Base-by-base conservation (phyloP, 2,329 filamentous ascomycete species). In the Ophiosphaerella korrae region DNA sequence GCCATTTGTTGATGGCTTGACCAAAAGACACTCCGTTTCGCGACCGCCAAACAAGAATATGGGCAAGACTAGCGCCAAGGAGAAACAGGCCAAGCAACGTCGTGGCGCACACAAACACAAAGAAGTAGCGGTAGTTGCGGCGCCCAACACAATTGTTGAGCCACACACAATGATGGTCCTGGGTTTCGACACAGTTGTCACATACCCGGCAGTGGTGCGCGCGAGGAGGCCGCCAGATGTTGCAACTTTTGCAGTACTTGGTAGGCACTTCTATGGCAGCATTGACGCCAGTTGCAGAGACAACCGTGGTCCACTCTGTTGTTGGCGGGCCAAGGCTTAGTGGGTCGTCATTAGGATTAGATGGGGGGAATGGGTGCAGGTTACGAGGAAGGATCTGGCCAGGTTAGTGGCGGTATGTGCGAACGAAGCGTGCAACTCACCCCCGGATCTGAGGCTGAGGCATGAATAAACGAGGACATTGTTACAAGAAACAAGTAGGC, bases 141-240 rank as follows among this genome's bases (percentile, higher is more conserved):
- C 93, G 88, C 37, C 94, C 94, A 42, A 99, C 88, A 65, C 94
- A 99, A 73, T 99, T 99, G 77, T 99, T 99, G 57, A 99, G 84
- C 94, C 94, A 99, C 13, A 97, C 92, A 68, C 94, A 99, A 75
- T 99, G 94, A 69, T 99, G 94, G 68, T 99, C 94, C 62, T 97
- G 91, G 0, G 92, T 96, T 74, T 99, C 94, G 53, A 99, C 85
- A 72, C 94, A 99, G 73, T 95, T 97, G 75, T 99, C 93, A 76
- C 94, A 99, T 24, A 96, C 83, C 50, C 94, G 89, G 75, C 94
- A 99, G 76, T 99, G 94, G 70, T 99, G 95, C 51, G 91, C 92
- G 51, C 94, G 89, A 24, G 93, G 92, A 32, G 94, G 94, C 2
- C 94, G 89, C 94, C 94, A 99, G 62, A 99, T 92, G 67, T 92